phyloP scores from a whole-genome alignment of 2,329 filamentous ascomycete species.

The Calonectria crousiana region DNA sequence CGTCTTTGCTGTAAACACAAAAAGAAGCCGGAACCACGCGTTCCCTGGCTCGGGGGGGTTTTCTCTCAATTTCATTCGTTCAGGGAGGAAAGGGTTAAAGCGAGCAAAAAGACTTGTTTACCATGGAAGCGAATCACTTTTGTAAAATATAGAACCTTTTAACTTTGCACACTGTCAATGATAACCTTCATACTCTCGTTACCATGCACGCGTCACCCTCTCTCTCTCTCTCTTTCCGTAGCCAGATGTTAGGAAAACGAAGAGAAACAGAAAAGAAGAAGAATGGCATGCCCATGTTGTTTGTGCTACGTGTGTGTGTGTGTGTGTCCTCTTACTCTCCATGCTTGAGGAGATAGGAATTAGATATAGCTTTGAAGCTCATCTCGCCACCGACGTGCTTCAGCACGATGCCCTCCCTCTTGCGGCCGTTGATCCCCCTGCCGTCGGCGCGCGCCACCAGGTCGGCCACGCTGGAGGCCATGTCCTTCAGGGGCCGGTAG shows the following conservation, averaged over 20 bases:
- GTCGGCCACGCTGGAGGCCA: slow-evolving; percentile 29
- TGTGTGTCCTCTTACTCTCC: slow-evolving; percentile 27
- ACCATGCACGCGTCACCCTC: background rate
- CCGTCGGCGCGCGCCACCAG: slow-evolving; percentile 38
- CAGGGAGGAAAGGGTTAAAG: slow-evolving; percentile 30
- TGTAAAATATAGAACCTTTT: slow-evolving; percentile 47
- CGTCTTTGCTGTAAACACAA: slow-evolving; percentile 14
- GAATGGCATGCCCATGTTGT: background rate
- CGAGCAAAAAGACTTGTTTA: slow-evolving; percentile 43
- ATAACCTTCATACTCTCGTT: slow-evolving; percentile 38
- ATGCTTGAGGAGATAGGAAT: slow-evolving; percentile 44
- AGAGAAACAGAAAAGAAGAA: background rate
- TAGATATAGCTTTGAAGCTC: slow-evolving; percentile 43
- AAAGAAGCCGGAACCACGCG: slow-evolving; percentile 5
- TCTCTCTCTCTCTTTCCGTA: background rate
- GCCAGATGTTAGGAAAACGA: background rate
- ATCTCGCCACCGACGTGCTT: slow-evolving; percentile 37
- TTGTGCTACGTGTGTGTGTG: background rate
- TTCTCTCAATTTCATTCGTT: slow-evolving; percentile 29
- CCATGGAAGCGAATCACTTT: slow-evolving; percentile 45
- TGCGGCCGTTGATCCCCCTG: slow-evolving; percentile 35
- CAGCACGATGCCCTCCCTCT: slow-evolving; percentile 42
- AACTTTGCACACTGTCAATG: slow-evolving; percentile 43
- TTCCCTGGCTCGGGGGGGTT: slow-evolving; percentile 15
- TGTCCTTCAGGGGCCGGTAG: slow-evolving; percentile 29